Percentiles rank a stretch among this genome's conserved stretches.
Evolutionary conservation across 2,329 filamentous ascomycete genomes (phyloP).

Genomic region (Clarireedia homoeocarpa): DNA sequence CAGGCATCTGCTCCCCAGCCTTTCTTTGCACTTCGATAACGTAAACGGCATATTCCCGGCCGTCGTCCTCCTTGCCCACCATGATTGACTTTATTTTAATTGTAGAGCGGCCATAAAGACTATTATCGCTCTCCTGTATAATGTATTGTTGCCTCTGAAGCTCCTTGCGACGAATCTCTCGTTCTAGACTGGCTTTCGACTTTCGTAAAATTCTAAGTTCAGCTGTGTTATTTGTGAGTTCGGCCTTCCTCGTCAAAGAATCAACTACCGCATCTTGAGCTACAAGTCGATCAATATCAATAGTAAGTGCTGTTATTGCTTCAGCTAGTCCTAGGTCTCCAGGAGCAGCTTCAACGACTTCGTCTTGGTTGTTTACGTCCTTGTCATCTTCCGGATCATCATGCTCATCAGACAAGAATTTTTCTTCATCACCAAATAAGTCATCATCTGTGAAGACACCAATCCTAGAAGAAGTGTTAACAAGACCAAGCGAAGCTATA

Average conservation of each 20-base stretch:
- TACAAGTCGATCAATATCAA: slow-evolving; percentile 81
- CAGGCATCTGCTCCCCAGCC: slow-evolving; percentile 90
- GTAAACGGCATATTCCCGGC: slow-evolving; percentile 88
- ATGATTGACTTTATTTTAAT: slow-evolving; percentile 89
- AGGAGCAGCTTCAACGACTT: slow-evolving; percentile 88
- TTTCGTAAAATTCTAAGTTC: slow-evolving; percentile 89
- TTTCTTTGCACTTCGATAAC: slow-evolving; percentile 85
- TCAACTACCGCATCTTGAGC: slow-evolving; percentile 89
- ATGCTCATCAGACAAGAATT: slow-evolving; percentile 76
- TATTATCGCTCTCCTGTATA: slow-evolving; percentile 96
- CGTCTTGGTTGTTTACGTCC: slow-evolving; percentile 61
- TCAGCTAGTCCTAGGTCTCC: slow-evolving; percentile 90
- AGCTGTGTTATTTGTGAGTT: slow-evolving; percentile 92
- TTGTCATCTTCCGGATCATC: slow-evolving; percentile 56
- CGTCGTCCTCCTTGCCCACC: slow-evolving; percentile 85
- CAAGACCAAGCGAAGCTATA: slow-evolving; percentile 81
- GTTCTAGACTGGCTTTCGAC: slow-evolving; percentile 84
- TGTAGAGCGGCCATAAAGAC: slow-evolving; percentile 83
- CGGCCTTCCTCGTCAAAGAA: slow-evolving; percentile 85
- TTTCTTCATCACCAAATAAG: slow-evolving; percentile 83
- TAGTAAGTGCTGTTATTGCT: slow-evolving; percentile 79
- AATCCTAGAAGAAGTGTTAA: slow-evolving; percentile 78
- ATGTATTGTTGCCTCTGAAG: slow-evolving; percentile 95
- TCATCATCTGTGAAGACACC: slow-evolving; percentile 93
- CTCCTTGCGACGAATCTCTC: slow-evolving; percentile 90